phyloP scores from a whole-genome alignment of 2,329 filamentous ascomycete species.

The Aspergillus ibericus region DNA sequence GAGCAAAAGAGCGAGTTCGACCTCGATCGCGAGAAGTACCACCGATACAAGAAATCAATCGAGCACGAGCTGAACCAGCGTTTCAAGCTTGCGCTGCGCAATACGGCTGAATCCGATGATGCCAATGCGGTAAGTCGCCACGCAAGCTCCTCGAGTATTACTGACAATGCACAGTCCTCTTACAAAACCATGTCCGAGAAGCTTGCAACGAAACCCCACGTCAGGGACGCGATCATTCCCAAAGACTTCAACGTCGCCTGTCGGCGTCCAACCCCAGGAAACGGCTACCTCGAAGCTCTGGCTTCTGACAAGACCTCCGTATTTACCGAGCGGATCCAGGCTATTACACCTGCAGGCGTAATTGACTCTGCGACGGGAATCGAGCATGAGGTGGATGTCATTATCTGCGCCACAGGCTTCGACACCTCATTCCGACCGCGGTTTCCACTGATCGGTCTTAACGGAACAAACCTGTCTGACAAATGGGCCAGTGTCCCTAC shows the following conservation, averaged over 20 bases:
- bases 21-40: constrained; percentile 5
- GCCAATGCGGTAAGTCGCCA: constrained; percentile 4
- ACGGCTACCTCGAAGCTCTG: constrained; percentile 59
- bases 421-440: constrained; percentile 35
- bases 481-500: constrained; percentile 30
- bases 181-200: constrained; percentile 7
- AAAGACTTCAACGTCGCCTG: constrained; percentile 42
- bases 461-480: constrained; percentile 23
- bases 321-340: constrained; percentile 56
- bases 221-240: constrained; percentile 39
- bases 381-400: constrained; percentile 32
- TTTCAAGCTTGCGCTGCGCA: constrained; percentile 3
- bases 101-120: constrained; percentile 12
- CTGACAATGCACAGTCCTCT: not conserved
- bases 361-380: constrained; percentile 31
- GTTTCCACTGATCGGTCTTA: constrained; percentile 32
- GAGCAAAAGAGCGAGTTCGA: constrained; percentile 9
- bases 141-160: not conserved
- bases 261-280: constrained; percentile 46
- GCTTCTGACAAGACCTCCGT: constrained; percentile 61
- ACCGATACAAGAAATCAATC: constrained; percentile 9
- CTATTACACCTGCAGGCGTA: constrained; percentile 30
- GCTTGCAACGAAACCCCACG: constrained; percentile 28
- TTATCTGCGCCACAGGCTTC: constrained; percentile 40
- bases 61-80: constrained; percentile 10